A percentile compares a stretch with the other conserved stretches of the same genome.
Conservation (phyloP, 2,329 filamentous ascomycete species). For the Calonectria naviculata region DNA sequence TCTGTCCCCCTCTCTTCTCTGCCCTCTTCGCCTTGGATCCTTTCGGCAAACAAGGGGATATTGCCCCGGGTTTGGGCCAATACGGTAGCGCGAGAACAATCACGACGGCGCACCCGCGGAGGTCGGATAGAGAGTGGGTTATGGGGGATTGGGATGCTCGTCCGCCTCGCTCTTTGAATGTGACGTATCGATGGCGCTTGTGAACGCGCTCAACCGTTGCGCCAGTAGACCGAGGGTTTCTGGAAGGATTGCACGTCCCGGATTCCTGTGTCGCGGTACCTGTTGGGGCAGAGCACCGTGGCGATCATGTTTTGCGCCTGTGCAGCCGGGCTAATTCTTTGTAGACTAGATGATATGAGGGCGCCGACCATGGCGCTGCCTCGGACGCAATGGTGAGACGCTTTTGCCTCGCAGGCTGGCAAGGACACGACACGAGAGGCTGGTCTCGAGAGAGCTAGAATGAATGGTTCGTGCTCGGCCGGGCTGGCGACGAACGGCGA, state of each 20-base stretch:
- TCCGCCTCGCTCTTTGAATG: neutral
- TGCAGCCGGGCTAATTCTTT: slow-evolving; percentile 11
- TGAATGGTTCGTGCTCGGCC: slow-evolving; percentile 12
- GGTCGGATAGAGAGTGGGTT: slow-evolving; percentile 17
- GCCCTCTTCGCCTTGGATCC: neutral
- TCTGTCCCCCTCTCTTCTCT: neutral
- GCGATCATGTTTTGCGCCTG: slow-evolving; percentile 25
- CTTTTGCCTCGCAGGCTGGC: neutral
- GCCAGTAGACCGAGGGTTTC: neutral
- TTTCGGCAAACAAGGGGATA: slow-evolving; percentile 1
- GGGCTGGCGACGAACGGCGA: slow-evolving; percentile 11
- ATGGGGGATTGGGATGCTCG: slow-evolving; percentile 13
- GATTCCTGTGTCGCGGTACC: slow-evolving; percentile 14
- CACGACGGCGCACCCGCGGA: slow-evolving; percentile 19
- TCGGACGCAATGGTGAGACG: slow-evolving; percentile 25
- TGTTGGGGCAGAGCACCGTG: slow-evolving; percentile 22
- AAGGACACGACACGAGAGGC: slow-evolving; percentile 1
- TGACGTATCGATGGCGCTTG: slow-evolving; percentile 16
- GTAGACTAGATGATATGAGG: slow-evolving; percentile 7
- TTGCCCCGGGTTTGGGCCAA: slow-evolving; percentile 16
- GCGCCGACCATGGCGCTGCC: slow-evolving; percentile 18
- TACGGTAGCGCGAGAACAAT: slow-evolving; percentile 17
- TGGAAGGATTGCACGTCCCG: slow-evolving; percentile 1
- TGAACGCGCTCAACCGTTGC: slow-evolving; percentile 14
- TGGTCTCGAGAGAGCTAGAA: neutral